These are phyloP conservation scores for Epichloe sibirici DNA, from an alignment of 2,329 filamentous ascomycete genomes.

Conservation along the genomic window DNA sequence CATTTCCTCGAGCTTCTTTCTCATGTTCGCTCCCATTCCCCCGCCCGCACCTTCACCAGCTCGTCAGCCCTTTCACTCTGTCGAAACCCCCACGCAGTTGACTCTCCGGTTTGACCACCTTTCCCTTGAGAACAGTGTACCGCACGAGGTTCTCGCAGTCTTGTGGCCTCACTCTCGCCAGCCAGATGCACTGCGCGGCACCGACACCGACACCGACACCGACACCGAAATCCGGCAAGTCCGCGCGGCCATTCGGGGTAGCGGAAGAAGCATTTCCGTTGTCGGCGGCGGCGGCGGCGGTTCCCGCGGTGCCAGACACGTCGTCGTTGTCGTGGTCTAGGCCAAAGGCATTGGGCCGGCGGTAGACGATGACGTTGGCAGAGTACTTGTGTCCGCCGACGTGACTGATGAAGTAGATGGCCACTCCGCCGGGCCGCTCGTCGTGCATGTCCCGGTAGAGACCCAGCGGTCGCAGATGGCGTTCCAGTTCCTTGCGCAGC, in stretches of 20 bases:
- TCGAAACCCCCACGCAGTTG: conserved; percentile 90
- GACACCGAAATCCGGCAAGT: conserved; percentile 13
- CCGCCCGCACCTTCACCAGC: conserved; percentile 50
- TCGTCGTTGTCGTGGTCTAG: conserved; percentile 36
- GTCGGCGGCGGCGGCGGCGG: too few relatives aligned
- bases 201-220: conserved; percentile 29
- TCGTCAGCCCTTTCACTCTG: conserved; percentile 63
- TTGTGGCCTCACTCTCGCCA: conserved; percentile 71
- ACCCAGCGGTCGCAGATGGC: conserved; percentile 73
- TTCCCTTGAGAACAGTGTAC: conserved; percentile 85
- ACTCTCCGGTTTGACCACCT: conserved; percentile 77
- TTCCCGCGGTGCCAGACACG: neutral
- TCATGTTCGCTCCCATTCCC: neutral
- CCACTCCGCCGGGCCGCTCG: conserved; percentile 79
- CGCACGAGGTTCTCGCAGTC: conserved; percentile 87
- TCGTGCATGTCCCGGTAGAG: conserved; percentile 82
- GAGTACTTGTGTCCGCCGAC: conserved; percentile 95
- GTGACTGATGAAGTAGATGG: conserved; percentile 92
- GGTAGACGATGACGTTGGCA: conserved; percentile 88
- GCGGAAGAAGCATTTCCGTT: conserved; percentile 7
- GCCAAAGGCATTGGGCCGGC: conserved; percentile 48
- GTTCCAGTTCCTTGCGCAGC: conserved; percentile 76
- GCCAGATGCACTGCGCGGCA: conserved; percentile 84
- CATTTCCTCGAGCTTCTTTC: too few relatives aligned
- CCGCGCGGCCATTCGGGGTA: conserved; percentile 18